Evolutionary conservation across 164 flowering plant genomes (phyloP).

Genomic region (Nymphaea colorata): DNA sequence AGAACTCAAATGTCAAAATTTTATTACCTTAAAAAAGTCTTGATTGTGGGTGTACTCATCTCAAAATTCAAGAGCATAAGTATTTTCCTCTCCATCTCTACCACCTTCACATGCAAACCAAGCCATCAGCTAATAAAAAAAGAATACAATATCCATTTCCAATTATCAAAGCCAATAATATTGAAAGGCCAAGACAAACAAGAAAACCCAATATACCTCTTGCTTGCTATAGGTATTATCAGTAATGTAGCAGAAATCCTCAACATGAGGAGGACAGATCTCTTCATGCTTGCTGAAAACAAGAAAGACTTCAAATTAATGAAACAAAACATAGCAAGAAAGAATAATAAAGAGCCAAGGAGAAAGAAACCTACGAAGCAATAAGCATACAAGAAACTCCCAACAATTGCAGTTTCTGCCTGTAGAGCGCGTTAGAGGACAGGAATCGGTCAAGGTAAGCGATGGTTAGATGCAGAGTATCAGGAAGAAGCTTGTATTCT

Average conservation of each 20-base stretch:
- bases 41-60: slow-evolving; percentile 53
- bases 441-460: slow-evolving; percentile 52
- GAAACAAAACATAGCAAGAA: background rate
- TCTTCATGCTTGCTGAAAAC: slow-evolving; percentile 76
- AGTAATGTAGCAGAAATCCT: slow-evolving; percentile 75
- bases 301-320: no score
- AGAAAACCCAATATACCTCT: slow-evolving; percentile 28
- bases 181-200: background rate
- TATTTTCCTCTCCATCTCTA: slow-evolving; percentile 54
- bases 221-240: slow-evolving; percentile 69
- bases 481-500: slow-evolving; percentile 54
- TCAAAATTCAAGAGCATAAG: slow-evolving; percentile 49
- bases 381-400: slow-evolving; percentile 86
- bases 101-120: slow-evolving; percentile 21
- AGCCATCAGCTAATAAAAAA: background rate
- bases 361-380: slow-evolving; percentile 50
- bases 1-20: background rate
- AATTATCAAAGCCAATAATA: background rate
- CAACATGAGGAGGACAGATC: slow-evolving; percentile 75
- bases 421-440: slow-evolving; percentile 27
- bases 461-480: slow-evolving; percentile 54
- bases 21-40: slow-evolving; percentile 46
- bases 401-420: slow-evolving; percentile 53
- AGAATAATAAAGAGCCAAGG: background rate
- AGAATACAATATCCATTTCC: background rate